Base-by-base conservation (phyloP, 192 early-diverging fungal species). In the Gryganskiella cystojenkinii region DNA sequence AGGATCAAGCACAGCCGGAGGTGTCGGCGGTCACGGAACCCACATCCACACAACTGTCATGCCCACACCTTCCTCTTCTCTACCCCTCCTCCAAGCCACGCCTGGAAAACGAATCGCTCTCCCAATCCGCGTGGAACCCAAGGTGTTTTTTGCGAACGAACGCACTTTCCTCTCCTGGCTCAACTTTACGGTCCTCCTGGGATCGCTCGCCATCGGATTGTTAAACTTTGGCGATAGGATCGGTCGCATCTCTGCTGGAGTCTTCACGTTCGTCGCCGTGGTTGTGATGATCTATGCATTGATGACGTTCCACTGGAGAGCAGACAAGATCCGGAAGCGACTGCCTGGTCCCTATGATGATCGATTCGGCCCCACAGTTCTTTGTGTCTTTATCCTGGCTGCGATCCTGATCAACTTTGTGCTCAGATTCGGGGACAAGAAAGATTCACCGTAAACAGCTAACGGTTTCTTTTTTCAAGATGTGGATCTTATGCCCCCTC, bases 71-170 rank as follows among this genome's bases (percentile, higher is more conserved):
- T 78, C 74, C 44, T 55, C 71, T 10, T 43, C 64, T 27, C 63
- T 71, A 56, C 82, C 71, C 8, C 30, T 80, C 19, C 61, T 80
- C 45, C 72, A 82, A 46, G 53, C 71, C 1, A 28, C 60, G 3
- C 69, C 74, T 1, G 80, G 80, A 71, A 93, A 89, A 81, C 90
- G 93, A 20, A 92, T 94, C 56, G 91, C 88, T 28, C 71, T 92
- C 6, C 92, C 93, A 3, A 84, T 91, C 34, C 87, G 92, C 8
- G 86, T 94, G n/a, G 93, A 95, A 45, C 94, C 94, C 61, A 98
- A 98, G 66, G 92, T 96, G 14, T 96, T 95, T 74, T 96, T 98
- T 80, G 95, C 95, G 34, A 98, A 98, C 72, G 95, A 97, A 81
- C 88, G 95, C 22, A 97, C 95, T 2, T 95, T 96, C 59, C 81